Percentiles rank a stretch among this genome's conserved stretches.
phyloP scores from a whole-genome alignment of 2,329 filamentous ascomycete species.

The Volutella citrinella region DNA sequence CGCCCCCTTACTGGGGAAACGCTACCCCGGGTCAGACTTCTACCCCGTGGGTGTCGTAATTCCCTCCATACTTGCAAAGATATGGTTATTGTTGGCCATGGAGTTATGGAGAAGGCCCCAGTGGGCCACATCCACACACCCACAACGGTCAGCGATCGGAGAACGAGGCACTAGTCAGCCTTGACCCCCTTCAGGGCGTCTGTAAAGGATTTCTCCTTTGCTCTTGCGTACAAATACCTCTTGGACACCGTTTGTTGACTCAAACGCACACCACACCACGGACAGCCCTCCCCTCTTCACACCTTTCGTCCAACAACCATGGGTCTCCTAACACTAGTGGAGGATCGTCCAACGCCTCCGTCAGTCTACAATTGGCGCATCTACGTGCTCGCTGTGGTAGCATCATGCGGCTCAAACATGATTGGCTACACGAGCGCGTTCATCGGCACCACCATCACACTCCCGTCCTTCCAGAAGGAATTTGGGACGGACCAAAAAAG shows the following conservation, averaged over 20 bases:
- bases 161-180: slow-evolving; percentile 8
- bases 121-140: slow-evolving; percentile 5
- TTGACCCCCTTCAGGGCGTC: not conserved
- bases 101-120: slow-evolving; percentile 9
- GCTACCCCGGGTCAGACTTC: slow-evolving; percentile 4
- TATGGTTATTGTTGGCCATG: slow-evolving; percentile 3
- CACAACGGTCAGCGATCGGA: slow-evolving; percentile 10
- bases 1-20: too few relatives aligned
- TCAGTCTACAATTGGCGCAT: slow-evolving; percentile 35
- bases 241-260: not conserved
- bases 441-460: slow-evolving; percentile 63
- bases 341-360: slow-evolving; percentile 35
- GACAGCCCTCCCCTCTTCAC: not conserved
- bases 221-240: not conserved
- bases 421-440: slow-evolving; percentile 53
- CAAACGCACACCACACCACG: too few relatives aligned
- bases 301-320: slow-evolving; percentile 7
- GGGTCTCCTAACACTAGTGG: slow-evolving; percentile 31
- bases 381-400: slow-evolving; percentile 32
- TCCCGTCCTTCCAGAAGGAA: slow-evolving; percentile 58
- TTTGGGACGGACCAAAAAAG: slow-evolving; percentile 52
- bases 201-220: slow-evolving; percentile 1
- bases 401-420: slow-evolving; percentile 39
- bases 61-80: slow-evolving; percentile 7
- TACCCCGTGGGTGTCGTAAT: slow-evolving; percentile 6